Evolutionary conservation across 495 filamentous ascomycete genomes (phyloP), one percentile per base, ranked within the genome.

Genomic region (Neurospora sp.): DNA sequence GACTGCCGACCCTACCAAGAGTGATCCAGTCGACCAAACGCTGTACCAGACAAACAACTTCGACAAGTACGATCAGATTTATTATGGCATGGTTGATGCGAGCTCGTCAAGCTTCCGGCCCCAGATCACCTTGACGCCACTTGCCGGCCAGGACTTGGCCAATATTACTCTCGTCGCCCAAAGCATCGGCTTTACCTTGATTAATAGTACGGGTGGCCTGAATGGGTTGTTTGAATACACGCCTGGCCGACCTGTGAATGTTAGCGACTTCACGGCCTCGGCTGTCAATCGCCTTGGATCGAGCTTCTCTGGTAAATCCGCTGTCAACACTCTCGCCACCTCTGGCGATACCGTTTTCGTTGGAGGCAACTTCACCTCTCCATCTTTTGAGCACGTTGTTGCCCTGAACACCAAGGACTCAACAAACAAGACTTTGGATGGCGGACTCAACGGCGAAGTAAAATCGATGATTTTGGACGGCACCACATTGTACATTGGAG

Each of bases 171-270:
- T 98, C 74, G 95, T 98, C 7, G 96, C 96, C 9, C 94, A 96
- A 74, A 87, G 90, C 62, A 90, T 98, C 24, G 88, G 89, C 24
- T 97, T 98, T 80, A 87, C 89, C 37, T 83, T 94, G 36, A 85
- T 92, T 38, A 87, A 87, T 39, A 90, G 90, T 38, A 89, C 88
- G 43, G 90, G 89, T 75, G 91, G 90, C 34, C 80, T 99, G 72
- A 98, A 98, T 78, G 94, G 94, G 15, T 82, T 99, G 4, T 99
- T 93, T 80, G 96, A 99, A 74, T 98, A 91, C 79, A 86, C 95
- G 73, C 93, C 94, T 1, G 80, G 88, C 69, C 84, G 85, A 13
- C 84, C 83, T 5, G 84, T 91, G 9, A 85, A 90, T 71, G 85
- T 86, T 6, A 82, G 84, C 39, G 87, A 93, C 78, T 89, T 94